Evolutionary conservation across 2,329 filamentous ascomycete genomes (phyloP).

Genomic region (Tolypocladium cylindrosporum): DNA sequence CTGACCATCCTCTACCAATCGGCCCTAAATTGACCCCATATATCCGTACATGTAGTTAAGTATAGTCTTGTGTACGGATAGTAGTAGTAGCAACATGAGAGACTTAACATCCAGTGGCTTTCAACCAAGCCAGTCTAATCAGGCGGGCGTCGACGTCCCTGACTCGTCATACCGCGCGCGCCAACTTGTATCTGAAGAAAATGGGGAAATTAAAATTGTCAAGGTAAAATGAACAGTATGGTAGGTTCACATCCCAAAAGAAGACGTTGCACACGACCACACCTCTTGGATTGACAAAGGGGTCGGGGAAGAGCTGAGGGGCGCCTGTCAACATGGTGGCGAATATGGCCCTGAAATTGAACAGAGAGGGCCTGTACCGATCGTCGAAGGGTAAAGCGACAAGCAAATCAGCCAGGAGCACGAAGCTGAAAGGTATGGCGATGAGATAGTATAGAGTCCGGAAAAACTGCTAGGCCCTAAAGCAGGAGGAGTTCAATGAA

Average conservation of each 20-base stretch:
- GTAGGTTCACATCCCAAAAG: background rate
- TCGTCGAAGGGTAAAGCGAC: background rate
- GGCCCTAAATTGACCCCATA: background rate
- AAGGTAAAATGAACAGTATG: too few relatives aligned
- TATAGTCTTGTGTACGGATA: too few relatives aligned
- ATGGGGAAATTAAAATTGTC: background rate
- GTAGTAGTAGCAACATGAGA: background rate
- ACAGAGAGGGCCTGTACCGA: too few relatives aligned
- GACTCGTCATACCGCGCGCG: background rate
- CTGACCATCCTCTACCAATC: background rate
- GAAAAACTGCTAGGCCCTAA: background rate
- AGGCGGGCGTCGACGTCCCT: background rate
- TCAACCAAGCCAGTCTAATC: background rate
- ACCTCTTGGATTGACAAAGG: background rate
- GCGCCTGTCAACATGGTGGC: background rate
- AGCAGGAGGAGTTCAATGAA: background rate
- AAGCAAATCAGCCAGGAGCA: background rate
- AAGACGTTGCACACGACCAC: background rate
- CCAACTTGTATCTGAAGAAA: background rate
- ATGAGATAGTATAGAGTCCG: background rate
- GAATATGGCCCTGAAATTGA: too few relatives aligned
- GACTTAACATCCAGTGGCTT: background rate
- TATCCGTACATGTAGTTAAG: background rate
- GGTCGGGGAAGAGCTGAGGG: background rate
- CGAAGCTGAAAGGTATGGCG: background rate